These are phyloP conservation scores for Ramalina intermedia DNA, from an alignment of 495 filamentous ascomycete genomes.

Conservation along the genomic window DNA sequence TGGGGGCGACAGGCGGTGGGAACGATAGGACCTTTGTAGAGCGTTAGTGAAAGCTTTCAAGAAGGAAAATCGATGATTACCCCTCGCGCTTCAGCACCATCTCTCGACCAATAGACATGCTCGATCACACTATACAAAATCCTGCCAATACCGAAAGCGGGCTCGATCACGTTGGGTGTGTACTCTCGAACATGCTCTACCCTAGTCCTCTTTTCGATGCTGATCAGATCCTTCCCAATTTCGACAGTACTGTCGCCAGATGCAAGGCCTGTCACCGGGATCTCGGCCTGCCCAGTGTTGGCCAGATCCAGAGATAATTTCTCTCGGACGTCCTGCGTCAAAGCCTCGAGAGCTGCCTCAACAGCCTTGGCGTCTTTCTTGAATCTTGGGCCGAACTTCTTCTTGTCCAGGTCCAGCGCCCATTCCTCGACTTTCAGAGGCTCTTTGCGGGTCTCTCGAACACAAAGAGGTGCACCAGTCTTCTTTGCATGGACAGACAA, in stretches of 20 bases:
- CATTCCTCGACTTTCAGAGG: conserved; percentile 58
- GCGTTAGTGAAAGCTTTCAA: neutral
- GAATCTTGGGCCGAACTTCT: conserved; percentile 68
- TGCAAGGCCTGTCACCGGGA: conserved; percentile 47
- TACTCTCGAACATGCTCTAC: conserved; percentile 60
- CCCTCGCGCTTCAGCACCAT: conserved; percentile 47
- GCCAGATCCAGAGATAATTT: conserved; percentile 51
- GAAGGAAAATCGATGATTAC: conserved; percentile 27
- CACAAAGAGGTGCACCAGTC: conserved; percentile 62
- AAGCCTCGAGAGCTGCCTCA: conserved; percentile 50
- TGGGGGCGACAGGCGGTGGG: conserved; percentile 50
- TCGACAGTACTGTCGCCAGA: conserved; percentile 47
- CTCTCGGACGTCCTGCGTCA: conserved; percentile 56
- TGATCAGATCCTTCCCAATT: conserved; percentile 53
- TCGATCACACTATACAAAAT: conserved; percentile 68
- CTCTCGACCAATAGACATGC: conserved; percentile 63
- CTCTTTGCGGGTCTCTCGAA: conserved; percentile 51
- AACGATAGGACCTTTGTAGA: conserved; percentile 45
- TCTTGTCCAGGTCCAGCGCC: conserved; percentile 65
- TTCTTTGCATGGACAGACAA: conserved; percentile 65
- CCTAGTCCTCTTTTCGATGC: conserved; percentile 54
- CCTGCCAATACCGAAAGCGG: conserved; percentile 72
- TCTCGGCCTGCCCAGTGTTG: conserved; percentile 47
- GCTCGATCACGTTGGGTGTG: conserved; percentile 74
- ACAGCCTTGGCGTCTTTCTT: conserved; percentile 69